phyloP scores from a whole-genome alignment of 371 early-diverging fungal species.

The Mortierella sp. region DNA sequence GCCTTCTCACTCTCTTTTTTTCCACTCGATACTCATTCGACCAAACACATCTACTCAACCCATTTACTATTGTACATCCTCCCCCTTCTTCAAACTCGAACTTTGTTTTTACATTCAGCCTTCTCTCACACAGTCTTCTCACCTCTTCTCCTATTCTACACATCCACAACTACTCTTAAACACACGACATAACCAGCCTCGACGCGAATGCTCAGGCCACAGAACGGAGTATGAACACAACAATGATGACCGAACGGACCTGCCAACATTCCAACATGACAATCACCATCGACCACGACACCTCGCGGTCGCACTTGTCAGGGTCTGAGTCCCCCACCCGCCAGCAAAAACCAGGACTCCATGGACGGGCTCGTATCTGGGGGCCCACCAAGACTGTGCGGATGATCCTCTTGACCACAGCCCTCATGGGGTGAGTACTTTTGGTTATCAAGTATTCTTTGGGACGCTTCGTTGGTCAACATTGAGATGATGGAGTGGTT shows the following conservation, averaged over 20 bases:
- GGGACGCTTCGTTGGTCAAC: not conserved
- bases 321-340: not conserved
- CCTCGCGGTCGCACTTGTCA: not conserved
- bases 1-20: not conserved
- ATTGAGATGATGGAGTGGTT: not conserved
- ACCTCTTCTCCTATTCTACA: not conserved
- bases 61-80: not conserved
- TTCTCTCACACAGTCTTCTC: not conserved
- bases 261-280: not conserved
- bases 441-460: not conserved
- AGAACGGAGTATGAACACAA: constrained; percentile 6
- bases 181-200: not conserved
- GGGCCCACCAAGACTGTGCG: constrained; percentile 37
- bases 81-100: not conserved
- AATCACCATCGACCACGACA: constrained; percentile 4
- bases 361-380: constrained; percentile 51
- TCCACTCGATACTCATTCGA: not conserved
- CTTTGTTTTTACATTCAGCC: not conserved
- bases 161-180: not conserved
- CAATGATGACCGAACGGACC: not conserved
- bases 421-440: constrained; percentile 43
- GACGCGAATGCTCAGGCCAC: constrained; percentile 8
- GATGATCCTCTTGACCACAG: constrained; percentile 47
- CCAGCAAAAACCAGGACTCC: constrained; percentile 28
- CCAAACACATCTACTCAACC: not conserved